These are phyloP conservation scores for Purshia tridentata DNA, from an alignment of 306 rosid genomes.

Conservation along the genomic window DNA sequence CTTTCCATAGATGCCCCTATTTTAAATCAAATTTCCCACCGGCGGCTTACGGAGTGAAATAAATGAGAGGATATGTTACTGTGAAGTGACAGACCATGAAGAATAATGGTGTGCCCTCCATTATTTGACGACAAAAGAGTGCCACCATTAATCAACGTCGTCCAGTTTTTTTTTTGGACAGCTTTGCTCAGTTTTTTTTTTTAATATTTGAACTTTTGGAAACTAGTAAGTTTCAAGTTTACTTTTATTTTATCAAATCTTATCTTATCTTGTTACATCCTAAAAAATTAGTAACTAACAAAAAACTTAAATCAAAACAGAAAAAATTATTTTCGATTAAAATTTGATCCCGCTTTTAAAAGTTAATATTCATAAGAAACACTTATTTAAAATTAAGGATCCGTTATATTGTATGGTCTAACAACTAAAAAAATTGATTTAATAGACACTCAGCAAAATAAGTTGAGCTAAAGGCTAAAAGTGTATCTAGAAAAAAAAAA, in stretches of 20 bases:
- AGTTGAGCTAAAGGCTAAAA: no score
- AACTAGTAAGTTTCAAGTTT: no score
- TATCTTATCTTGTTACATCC: no score
- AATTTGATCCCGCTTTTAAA: neutral
- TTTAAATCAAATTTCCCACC: neutral
- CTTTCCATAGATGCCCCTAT: slow-evolving; percentile 3
- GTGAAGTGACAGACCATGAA: neutral
- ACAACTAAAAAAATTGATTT: no score
- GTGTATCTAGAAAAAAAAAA: no score
- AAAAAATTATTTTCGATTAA: neutral
- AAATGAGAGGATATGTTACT: neutral
- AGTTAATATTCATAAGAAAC: no score
- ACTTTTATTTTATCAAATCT: no score
- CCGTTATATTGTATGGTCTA: no score
- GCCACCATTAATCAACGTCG: neutral
- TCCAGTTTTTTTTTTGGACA: neutral
- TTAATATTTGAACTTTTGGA: neutral
- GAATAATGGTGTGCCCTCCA: neutral
- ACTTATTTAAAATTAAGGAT: no score
- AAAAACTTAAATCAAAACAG: no score
- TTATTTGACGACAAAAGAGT: neutral
- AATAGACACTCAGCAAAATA: no score
- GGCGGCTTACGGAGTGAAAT: neutral
- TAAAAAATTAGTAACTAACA: no score
- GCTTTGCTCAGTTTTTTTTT: neutral